Conservation (phyloP, 768 basidiomycete genomes). For the Mycena metata region DNA sequence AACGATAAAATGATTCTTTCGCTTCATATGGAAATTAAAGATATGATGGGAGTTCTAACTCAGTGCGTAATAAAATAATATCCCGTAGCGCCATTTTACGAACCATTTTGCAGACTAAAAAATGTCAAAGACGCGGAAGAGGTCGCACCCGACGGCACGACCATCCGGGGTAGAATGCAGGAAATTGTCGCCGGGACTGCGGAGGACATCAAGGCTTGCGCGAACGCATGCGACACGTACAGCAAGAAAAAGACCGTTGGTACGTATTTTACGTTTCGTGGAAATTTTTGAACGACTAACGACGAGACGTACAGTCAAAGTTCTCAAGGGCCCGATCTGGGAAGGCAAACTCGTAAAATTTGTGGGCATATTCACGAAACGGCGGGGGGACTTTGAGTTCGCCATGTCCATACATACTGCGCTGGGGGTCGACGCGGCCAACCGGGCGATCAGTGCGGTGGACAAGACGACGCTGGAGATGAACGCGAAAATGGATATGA, state of each 20-base stretch:
- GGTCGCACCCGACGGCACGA: slow-evolving; percentile 43
- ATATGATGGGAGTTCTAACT: slow-evolving; percentile 52
- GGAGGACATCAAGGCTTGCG: slow-evolving; percentile 51
- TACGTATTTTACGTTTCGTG: slow-evolving; percentile 18
- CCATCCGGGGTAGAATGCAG: slow-evolving; percentile 46
- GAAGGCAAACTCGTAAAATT: slow-evolving; percentile 44
- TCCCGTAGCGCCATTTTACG: background rate
- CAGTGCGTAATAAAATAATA: slow-evolving; percentile 43
- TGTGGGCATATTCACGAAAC: slow-evolving; percentile 43
- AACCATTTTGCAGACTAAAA: slow-evolving; percentile 34
- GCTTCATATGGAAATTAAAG: slow-evolving; percentile 53
- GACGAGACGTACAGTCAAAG: slow-evolving; percentile 41
- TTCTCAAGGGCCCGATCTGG: slow-evolving; percentile 49
- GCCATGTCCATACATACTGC: slow-evolving; percentile 49
- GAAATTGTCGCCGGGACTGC: slow-evolving; percentile 40
- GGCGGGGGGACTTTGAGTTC: slow-evolving; percentile 47
- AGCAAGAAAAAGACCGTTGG: slow-evolving; percentile 47
- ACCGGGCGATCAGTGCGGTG: slow-evolving; percentile 35
- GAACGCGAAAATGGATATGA: slow-evolving; percentile 40
- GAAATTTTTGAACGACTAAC: background rate
- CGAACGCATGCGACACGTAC: slow-evolving; percentile 51
- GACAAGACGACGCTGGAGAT: slow-evolving; percentile 37
- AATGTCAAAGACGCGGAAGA: slow-evolving; percentile 37
- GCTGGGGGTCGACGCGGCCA: slow-evolving; percentile 41
- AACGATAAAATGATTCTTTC: slow-evolving; percentile 54